Conservation (phyloP, 2,329 filamentous ascomycete genomes). For the Fusarium heterosporum region DNA sequence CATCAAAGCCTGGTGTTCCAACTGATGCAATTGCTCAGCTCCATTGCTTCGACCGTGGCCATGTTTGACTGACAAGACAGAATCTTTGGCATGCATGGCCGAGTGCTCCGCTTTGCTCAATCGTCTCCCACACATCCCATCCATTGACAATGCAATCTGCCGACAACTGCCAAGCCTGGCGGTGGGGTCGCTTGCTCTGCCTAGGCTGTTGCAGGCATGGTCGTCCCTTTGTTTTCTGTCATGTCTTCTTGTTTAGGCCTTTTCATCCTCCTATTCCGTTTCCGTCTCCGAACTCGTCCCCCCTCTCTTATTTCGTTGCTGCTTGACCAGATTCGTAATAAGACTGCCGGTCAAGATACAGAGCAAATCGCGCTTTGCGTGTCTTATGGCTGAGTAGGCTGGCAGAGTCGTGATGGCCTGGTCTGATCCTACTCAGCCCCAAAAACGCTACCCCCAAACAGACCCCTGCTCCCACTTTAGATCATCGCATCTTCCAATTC, state of each 20-base stretch:
- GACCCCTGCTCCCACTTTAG: slow-evolving; percentile 34
- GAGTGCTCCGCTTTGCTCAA: slow-evolving; percentile 22
- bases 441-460: slow-evolving; percentile 14
- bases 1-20: background rate
- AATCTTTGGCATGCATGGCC: slow-evolving; percentile 23
- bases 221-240: slow-evolving; percentile 14
- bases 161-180: slow-evolving; percentile 25
- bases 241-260: slow-evolving; percentile 30
- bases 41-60: background rate
- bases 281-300: slow-evolving; percentile 11
- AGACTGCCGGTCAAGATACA: background rate
- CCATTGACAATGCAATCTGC: slow-evolving; percentile 34
- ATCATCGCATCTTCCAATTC: slow-evolving; percentile 31
- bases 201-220: slow-evolving; percentile 29
- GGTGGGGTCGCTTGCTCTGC: slow-evolving; percentile 31
- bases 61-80: slow-evolving; percentile 2
- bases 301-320: slow-evolving; percentile 17
- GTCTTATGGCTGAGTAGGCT: background rate
- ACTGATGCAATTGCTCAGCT: background rate
- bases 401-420: slow-evolving; percentile 8
- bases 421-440: slow-evolving; percentile 22
- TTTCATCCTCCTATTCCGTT: slow-evolving; percentile 31
- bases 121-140: slow-evolving; percentile 11
- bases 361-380: background rate
- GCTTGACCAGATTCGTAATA: slow-evolving; percentile 1